Base-by-base conservation (phyloP, 192 early-diverging fungal species). In the Borealophlyctis nickersoniae region DNA sequence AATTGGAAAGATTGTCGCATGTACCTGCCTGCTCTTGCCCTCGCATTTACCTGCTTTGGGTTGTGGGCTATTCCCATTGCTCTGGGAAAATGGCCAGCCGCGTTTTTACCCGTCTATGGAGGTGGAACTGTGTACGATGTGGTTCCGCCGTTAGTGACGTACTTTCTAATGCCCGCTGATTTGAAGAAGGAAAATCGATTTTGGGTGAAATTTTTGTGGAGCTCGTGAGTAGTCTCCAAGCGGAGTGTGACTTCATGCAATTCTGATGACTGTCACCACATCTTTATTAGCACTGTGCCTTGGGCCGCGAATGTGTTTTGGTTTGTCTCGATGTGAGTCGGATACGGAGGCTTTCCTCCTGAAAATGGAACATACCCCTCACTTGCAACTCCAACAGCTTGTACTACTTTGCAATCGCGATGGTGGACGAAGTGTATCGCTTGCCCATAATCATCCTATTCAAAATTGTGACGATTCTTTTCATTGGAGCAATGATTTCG, bases 371-470 rank as follows among this genome's bases (percentile, higher is more conserved):
- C n/a, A n/a, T n/a, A n/a, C n/a, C n/a, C n/a, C n/a, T n/a, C n/a
- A n/a, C n/a, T n/a, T n/a, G n/a, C n/a, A n/a, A n/a, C n/a, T n/a
- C n/a, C n/a, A n/a, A n/a, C 3, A 56, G 54, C 26, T 5, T 56
- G 3, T 56, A 56, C 19, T 56, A 56, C 24, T 19, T 56, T 27
- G 23, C 33, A 5, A 31, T 56, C 54, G n/a, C 54, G 4, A 19
- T 56, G n/a, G n/a, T n/a, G n/a, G n/a, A n/a, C 54, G 54, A 19
- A 26, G 19, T 32, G 23, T 19, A 56, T 2, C 4, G 33, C 4
- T 56, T 56, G 28, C 26, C 28, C 29, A 31, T 56, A 19, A n/a
- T 56, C 28, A 31, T 56, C 26, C n/a, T 56, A 27, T 56, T 56
- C 26, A 56, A 56, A 26, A 5, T 56, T 16, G 54, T 31, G 3